Base-by-base conservation (phyloP, 768 basidiomycete species). In the Mycena rebaudengoi region DNA sequence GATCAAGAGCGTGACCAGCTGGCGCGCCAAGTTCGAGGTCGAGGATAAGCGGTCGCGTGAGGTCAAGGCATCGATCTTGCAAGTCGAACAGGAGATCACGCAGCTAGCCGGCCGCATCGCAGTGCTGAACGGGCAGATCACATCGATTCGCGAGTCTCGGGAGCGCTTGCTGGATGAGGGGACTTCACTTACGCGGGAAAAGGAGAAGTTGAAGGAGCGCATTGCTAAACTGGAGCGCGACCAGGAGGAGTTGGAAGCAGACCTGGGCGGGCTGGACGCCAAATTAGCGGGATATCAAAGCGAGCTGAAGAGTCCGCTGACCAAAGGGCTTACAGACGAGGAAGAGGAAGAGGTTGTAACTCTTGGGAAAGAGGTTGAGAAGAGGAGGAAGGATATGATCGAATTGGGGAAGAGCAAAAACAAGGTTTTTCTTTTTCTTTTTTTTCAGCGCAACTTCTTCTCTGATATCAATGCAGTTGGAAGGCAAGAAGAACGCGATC, bases 11-110 rank as follows among this genome's bases (percentile, higher is more conserved):
- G 88, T 96, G 41, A 86, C 87, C 63, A 83, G 80, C 3, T 97
- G 95, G 94, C 84, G 89, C 33, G 75, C 80, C 0, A 92, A 91
- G 70, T 89, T 84, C 65, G 89, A 91, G 25, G 78, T 83, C 1
- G 92, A 94, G 64, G 82, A 86, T 1, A 80, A 79, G 39, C 83
- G 87, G 25, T 84, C 90, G 45, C 82, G 83, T 61, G 94, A 97
- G 69, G 92, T 94, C 56, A 95, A 94, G 71, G 73, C 79, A 11
- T 83, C 85, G 11, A 90, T 96, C 62, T 70, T 83, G 48, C 82
- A 81, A 62, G 76, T 95, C 25, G 98, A 99, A 64, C 95, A 97
- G 74, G 90, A 94, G 73, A 91, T 98, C 64, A 94, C 96, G 2
- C 84, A 84, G 50, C 69, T 90, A 8, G 82, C 88, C 5, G 95